These are phyloP conservation scores for Verticillium nonalfalfae DNA, from an alignment of 2,329 filamentous ascomycete species.

Conservation along the genomic window DNA sequence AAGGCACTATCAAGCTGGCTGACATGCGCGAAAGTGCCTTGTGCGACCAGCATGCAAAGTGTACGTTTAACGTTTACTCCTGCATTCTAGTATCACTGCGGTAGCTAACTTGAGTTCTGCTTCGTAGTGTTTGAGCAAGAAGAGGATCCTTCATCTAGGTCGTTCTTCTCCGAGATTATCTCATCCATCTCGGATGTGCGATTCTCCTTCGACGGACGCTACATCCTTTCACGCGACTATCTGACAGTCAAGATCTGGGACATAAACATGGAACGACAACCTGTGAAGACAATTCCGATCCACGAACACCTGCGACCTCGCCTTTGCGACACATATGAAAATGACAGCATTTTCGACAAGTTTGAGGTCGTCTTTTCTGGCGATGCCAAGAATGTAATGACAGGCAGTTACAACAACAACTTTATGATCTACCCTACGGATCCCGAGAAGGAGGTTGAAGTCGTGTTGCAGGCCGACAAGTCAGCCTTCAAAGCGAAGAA, in stretches of 20 bases:
- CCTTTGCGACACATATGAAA: conserved; percentile 97
- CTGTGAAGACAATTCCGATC: conserved; percentile 97
- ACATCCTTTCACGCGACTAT: conserved; percentile 96
- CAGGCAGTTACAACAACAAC: conserved; percentile 99
- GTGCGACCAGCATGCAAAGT: conserved; percentile 91
- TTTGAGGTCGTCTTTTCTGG: conserved; percentile 99
- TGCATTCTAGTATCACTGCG: neutral
- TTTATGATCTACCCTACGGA: conserved; percentile 99
- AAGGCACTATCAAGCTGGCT: conserved; percentile 96
- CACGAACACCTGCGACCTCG: conserved; percentile 93
- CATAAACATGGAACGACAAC: conserved; percentile 97
- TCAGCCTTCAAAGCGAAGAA: conserved; percentile 99
- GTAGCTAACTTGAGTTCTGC: neutral
- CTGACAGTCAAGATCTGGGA: conserved; percentile 99
- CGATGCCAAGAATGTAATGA: conserved; percentile 99
- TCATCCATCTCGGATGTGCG: conserved; percentile 98
- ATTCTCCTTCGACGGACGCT: conserved; percentile 92
- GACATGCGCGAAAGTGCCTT: conserved; percentile 97
- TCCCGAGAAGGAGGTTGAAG: conserved; percentile 91
- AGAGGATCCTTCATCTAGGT: conserved; percentile 92
- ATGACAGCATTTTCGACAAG: conserved; percentile 99
- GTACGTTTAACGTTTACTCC: conserved; percentile 46
- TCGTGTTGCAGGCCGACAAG: conserved; percentile 96
- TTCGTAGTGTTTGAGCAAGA: conserved; percentile 91
- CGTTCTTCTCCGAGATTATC: conserved; percentile 99